Evolutionary conservation across 352 stramenopile species (phyloP), one percentile per base, ranked within the genome.

Genomic region (Blastocystis sp.): DNA sequence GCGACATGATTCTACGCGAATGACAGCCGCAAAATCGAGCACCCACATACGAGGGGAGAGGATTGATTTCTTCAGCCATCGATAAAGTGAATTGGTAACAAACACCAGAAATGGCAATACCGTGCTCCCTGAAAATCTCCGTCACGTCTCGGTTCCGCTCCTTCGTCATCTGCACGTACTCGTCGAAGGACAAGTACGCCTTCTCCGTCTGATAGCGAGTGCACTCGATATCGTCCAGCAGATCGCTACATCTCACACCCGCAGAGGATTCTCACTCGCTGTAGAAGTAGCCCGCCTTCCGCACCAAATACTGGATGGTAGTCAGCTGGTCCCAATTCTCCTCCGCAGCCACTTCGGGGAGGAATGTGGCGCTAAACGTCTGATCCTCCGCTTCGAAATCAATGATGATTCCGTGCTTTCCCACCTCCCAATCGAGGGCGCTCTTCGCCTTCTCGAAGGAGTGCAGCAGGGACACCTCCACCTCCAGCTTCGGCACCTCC

Each of bases 1-100:
- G 95, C 96, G 23, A 98, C 93, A 78, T 98, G 95, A n/a, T 56
- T 79, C 56, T 77, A 88, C 38, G 34, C 10, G 67, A 76, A 17
- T 60, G 7, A 56, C 5, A 56, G 5, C 14, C 48, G 14, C 14
- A 7, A 14, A 7, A 56, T 56, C 48, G 48, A 7, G 5, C 48
- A 56, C 48, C 5, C 48, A 56, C 23, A 9, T 40, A 40, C 1
- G 38, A 62, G 21, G 41, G 34, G 9, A 71, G 38, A 40, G 64
- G 64, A 38, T 21, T 40, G 19, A 45, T 40, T 23, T 41, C 64
- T n/a, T 71, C 64, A 4, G 23, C 21, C 64, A 71, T 71, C 17
- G 38, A 40, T 21, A 40, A 52, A 23, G 14, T 17, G 48, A 56
- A 56, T 17, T 56, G 48, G 48, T 14, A 81, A 81, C 71, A 81